Conservation (phyloP, 2,329 filamentous ascomycete genomes). For the Akanthomyces dipterigenus region DNA sequence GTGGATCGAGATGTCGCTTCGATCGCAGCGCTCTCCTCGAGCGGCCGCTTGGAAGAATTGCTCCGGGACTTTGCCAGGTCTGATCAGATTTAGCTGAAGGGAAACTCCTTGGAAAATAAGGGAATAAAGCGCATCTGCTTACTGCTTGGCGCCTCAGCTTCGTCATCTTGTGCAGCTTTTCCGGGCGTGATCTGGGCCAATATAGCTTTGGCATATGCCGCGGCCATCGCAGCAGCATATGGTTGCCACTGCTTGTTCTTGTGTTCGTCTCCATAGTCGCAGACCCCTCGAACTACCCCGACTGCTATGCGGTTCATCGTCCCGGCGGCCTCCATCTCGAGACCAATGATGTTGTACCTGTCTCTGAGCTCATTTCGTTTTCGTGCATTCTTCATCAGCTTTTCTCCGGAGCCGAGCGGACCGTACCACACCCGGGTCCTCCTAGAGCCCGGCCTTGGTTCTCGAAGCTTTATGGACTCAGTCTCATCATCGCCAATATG, state of each 20-base stretch:
- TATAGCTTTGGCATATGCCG: slow-evolving; percentile 23
- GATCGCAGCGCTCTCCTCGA: no score
- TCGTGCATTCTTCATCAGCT: slow-evolving; percentile 21
- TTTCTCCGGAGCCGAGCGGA: slow-evolving; percentile 23
- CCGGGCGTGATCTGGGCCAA: slow-evolving; percentile 15
- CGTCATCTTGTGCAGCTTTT: neutral
- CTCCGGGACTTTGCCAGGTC: no score
- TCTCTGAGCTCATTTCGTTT: slow-evolving; percentile 21
- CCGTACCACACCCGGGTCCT: slow-evolving; percentile 29
- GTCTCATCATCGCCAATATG: slow-evolving; percentile 9
- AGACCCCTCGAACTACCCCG: slow-evolving; percentile 25
- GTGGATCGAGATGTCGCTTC: no score
- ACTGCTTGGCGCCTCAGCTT: neutral
- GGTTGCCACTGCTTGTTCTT: slow-evolving; percentile 27
- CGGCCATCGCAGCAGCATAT: slow-evolving; percentile 27
- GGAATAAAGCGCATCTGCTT: neutral
- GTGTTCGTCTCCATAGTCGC: slow-evolving; percentile 25
- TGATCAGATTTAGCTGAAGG: no score
- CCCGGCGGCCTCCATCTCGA: slow-evolving; percentile 18
- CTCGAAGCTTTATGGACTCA: slow-evolving; percentile 6
- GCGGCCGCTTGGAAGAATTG: no score
- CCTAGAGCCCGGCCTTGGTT: slow-evolving; percentile 12
- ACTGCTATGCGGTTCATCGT: slow-evolving; percentile 24
- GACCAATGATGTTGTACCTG: slow-evolving; percentile 22
- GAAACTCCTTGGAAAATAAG: no score